Evolutionary conservation across 257 asterid genomes (phyloP).

Genomic region (Solanum okadae): DNA sequence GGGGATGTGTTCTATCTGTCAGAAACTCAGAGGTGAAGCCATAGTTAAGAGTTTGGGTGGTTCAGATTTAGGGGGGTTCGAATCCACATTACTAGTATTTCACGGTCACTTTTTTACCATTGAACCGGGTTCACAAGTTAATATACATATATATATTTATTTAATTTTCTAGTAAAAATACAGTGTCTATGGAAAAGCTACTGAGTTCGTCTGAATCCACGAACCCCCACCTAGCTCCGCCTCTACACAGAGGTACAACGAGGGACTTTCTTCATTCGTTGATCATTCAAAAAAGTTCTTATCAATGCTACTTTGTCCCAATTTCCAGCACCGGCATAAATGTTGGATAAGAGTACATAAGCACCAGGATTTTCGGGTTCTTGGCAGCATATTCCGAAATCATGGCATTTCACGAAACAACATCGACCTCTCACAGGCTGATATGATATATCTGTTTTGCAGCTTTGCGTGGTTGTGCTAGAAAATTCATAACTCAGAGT

Average conservation of each 20-base stretch:
- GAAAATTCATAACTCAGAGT: too few relatives aligned
- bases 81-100: background rate
- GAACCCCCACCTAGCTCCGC: background rate
- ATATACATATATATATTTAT: too few relatives aligned
- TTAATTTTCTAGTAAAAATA: too few relatives aligned
- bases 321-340: slow-evolving; percentile 11
- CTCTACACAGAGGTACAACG: slow-evolving; percentile 7
- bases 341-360: slow-evolving; percentile 20
- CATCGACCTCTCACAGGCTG: too few relatives aligned
- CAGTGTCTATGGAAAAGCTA: too few relatives aligned
- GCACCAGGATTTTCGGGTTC: slow-evolving; percentile 11
- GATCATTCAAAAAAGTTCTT: slow-evolving; percentile 12
- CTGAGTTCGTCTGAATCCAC: too few relatives aligned
- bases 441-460: too few relatives aligned
- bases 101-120: accelerated
- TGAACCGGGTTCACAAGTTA: too few relatives aligned
- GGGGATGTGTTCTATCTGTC: background rate
- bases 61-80: background rate
- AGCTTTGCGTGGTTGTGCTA: too few relatives aligned
- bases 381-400: slow-evolving; percentile 6
- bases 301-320: slow-evolving; percentile 26
- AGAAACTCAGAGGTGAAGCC: slow-evolving; percentile 1
- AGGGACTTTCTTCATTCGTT: slow-evolving; percentile 15
- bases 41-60: too few relatives aligned
- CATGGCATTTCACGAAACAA: too few relatives aligned